Base-by-base conservation (phyloP, 2,329 filamentous ascomycete species). In the Leptodontidium sp. region DNA sequence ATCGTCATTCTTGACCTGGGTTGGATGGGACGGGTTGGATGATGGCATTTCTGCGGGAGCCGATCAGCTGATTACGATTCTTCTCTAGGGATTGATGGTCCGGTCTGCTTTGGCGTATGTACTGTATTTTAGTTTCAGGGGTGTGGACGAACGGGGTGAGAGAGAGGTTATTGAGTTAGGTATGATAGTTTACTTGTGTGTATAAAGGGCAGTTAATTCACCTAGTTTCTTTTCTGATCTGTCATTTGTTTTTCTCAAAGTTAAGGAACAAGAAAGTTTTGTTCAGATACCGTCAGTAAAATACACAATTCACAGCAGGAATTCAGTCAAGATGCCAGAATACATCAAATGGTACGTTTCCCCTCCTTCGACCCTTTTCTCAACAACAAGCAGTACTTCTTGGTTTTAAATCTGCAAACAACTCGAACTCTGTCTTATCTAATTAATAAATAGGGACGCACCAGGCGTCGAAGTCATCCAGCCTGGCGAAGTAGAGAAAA, bases 401-500 rank as follows among this genome's bases (percentile, higher is more conserved):
- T 2, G 15, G 14, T 2, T 9, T 21, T 3, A 57, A 17, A 24
- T 24, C 4, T 32, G 29, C 29, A 32, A 32, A 2, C 21, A 2
- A 40, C 4, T 9, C 3, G 38, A 17, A 9, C 35, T 21, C 12
- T 26, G 26, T 40, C 59, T 65, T 6, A 53, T 4, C 1, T 29
- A 4, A 26, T 0, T 0, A 40, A 4, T 32, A 32, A 32, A 61
- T n/a, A 71, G 70, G 70, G 66, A 71, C 47, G 65, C 68, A 11
- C 40, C 26, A 26, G 70, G 70, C 2, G 70, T 70, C 9, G 70
- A 71, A 52, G 68, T 68, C 32, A 65, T 71, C 35, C 70, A 71
- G 57, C 68, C 70, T 0, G 70, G 70, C 4, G 70, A 71, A 64
- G 29, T 58, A 32, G 70, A 70, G 64, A 70, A 71, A 64, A 71